Evolutionary conservation across 2,329 filamentous ascomycete genomes (phyloP), one percentile per base, ranked within the genome.

Genomic region (Aureobasidium vineae): DNA sequence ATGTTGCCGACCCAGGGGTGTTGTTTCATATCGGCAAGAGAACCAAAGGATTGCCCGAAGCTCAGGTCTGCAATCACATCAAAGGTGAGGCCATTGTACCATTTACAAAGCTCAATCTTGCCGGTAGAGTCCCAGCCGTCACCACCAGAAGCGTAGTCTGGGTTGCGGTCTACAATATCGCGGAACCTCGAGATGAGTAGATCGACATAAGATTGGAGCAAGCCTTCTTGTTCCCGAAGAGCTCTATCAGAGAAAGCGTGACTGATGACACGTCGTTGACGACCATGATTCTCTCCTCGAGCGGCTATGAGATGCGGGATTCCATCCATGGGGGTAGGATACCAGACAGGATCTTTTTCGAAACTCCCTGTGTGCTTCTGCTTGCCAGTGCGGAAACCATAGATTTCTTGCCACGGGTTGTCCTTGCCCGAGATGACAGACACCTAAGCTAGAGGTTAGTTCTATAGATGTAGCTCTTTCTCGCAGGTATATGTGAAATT

Each of bases 201-300:
- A 65, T 80, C 75, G 23, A 78, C 77, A 63, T 80, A 79, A 8
- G 69, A 67, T 49, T 77, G 75, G 11, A 81, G 70, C 0, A 80
- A 69, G 3, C 70, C 64, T 67, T 80, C 78, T 67, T 82, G 80
- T 21, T 76, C 72, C 3, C 73, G 72, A 23, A 82, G 69, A 0
- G 78, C 79, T 59, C 77, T 77, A 49, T 80, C 79, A 28, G 75
- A 77, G 68, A 82, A 81, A 2, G 78, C 77, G 53, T 79, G 75
- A 0, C 77, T 72, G 1, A 81, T 45, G n/a, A 74, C 76, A n/a
- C 74, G 73, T 2, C 77, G 73, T 61, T 77, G 70, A 2, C 77
- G 72, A 1, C 73, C 67, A 59, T 80, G 78, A 16, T 70, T 68
- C 4, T 8, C 65, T 67, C 47, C 77, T 65, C 60, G 78, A 71